These are phyloP conservation scores for Hibiscus mutabilis DNA, from an alignment of 345 rosid species.

Conservation along the genomic window DNA sequence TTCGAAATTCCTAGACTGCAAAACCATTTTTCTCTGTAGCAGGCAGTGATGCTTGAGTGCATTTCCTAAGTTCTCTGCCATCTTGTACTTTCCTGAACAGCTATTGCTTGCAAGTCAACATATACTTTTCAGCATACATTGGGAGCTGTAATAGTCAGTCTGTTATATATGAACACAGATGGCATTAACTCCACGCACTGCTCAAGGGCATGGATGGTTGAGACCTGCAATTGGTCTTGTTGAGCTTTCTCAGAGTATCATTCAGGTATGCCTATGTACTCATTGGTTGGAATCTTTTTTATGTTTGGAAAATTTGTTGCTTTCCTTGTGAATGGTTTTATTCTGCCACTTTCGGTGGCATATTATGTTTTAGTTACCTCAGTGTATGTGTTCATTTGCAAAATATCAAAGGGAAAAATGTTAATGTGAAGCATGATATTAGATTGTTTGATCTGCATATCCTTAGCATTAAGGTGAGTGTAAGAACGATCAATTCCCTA, in stretches of 20 bases:
- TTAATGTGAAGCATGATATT: not conserved
- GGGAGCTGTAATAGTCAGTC: constrained; percentile 5
- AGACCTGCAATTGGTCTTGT: constrained; percentile 92
- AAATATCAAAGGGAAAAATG: not conserved
- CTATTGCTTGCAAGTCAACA: not conserved
- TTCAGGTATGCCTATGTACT: constrained; percentile 49
- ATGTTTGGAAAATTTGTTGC: not conserved
- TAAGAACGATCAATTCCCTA: not conserved
- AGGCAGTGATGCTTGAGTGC: not conserved
- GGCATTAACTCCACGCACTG: constrained; percentile 86
- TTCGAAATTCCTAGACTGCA: not conserved
- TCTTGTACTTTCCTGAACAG: not conserved
- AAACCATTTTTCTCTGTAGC: not conserved
- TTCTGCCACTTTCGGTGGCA: not conserved
- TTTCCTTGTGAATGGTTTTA: not conserved
- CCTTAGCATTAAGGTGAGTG: not conserved
- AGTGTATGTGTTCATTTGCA: not conserved
- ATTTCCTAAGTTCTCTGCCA: not conserved
- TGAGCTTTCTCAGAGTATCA: constrained; percentile 92
- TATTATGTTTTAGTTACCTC: not conserved
- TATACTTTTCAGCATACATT: not conserved
- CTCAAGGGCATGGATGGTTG: constrained; percentile 97
- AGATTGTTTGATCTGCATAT: not conserved
- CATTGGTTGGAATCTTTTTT: constrained; percentile 4
- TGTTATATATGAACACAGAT: constrained; percentile 45